Percentiles rank a stretch among this genome's conserved stretches.
Conservation (phyloP, 257 asterid genomes). For the Plantago ovata region DNA sequence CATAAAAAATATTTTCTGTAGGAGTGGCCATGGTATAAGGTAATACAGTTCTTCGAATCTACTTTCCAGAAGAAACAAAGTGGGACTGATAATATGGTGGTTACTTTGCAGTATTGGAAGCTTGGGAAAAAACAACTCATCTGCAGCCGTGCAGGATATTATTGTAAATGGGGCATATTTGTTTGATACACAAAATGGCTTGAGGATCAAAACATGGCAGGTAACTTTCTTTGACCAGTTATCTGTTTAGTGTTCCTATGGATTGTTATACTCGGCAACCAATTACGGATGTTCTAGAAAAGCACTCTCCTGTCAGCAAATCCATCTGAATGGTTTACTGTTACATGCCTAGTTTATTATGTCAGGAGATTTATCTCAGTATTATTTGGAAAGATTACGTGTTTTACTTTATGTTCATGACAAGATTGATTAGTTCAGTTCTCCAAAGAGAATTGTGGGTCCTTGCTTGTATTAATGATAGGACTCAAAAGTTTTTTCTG, state of each 20-base stretch:
- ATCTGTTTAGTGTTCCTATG: not conserved
- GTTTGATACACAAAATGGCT: slow-evolving; percentile 56
- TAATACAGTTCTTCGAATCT: slow-evolving; percentile 18
- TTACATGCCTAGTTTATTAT: too few species aligned
- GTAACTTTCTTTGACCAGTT: slow-evolving; percentile 28
- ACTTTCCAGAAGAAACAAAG: not conserved
- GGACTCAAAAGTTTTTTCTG: too few species aligned
- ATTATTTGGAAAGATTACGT: too few species aligned
- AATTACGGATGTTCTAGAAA: not conserved
- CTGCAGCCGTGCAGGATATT: slow-evolving; percentile 52
- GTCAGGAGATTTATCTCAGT: too few species aligned
- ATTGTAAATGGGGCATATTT: slow-evolving; percentile 47
- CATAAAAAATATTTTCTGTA: slow-evolving; percentile 45
- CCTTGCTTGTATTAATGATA: too few species aligned
- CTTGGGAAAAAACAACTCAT: slow-evolving; percentile 56
- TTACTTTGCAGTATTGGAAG: slow-evolving; percentile 70
- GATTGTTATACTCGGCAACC: not conserved
- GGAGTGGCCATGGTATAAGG: slow-evolving; percentile 92
- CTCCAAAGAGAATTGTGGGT: too few species aligned
- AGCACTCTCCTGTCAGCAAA: too few species aligned
- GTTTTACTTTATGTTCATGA: too few species aligned
- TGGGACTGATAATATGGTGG: slow-evolving; percentile 4
- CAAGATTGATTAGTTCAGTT: too few species aligned
- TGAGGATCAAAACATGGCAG: slow-evolving; percentile 96
- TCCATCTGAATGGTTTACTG: too few species aligned